Conservation (phyloP, 2,329 filamentous ascomycete species). For the Fusarium concolor region DNA sequence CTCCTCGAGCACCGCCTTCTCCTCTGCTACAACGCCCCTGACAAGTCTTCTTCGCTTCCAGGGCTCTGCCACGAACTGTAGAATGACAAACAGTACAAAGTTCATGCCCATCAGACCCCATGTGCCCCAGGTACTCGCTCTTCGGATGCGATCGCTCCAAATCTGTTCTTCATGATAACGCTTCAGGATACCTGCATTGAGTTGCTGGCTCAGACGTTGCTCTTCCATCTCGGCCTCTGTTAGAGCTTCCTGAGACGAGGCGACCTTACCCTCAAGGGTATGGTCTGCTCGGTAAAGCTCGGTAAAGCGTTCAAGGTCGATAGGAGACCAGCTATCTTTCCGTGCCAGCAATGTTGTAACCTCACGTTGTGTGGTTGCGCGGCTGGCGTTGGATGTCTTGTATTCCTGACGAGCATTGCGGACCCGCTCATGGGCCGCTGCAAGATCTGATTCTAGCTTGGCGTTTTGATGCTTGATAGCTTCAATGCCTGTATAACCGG, state of each 20-base stretch:
- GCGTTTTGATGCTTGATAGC: slow-evolving; percentile 83
- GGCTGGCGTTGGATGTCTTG: slow-evolving; percentile 83
- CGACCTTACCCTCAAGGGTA: slow-evolving; percentile 87
- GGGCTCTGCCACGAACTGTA: slow-evolving; percentile 91
- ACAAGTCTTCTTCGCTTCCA: slow-evolving; percentile 88
- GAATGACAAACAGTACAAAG: slow-evolving; percentile 85
- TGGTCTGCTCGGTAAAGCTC: slow-evolving; percentile 92
- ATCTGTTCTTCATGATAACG: slow-evolving; percentile 99
- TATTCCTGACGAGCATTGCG: slow-evolving; percentile 79
- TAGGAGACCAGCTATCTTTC: slow-evolving; percentile 90
- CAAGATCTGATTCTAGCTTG: slow-evolving; percentile 69
- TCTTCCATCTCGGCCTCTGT: slow-evolving; percentile 81
- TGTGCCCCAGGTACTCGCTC: slow-evolving; percentile 98
- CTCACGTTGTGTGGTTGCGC: slow-evolving; percentile 92
- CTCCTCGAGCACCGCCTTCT: slow-evolving; percentile 68
- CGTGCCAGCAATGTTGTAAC: slow-evolving; percentile 93
- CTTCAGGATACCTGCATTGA: slow-evolving; percentile 86
- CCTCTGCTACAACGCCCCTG: slow-evolving; percentile 82
- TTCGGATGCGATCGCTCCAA: slow-evolving; percentile 96
- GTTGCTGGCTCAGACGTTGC: slow-evolving; percentile 77
- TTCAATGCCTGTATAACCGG: slow-evolving; percentile 93
- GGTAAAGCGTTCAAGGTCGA: slow-evolving; percentile 94
- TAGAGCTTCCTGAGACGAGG: slow-evolving; percentile 76
- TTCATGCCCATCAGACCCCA: slow-evolving; percentile 99
- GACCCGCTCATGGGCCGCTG: slow-evolving; percentile 72